Percentiles rank a stretch among this genome's conserved stretches.
Evolutionary conservation across 1,284 basidiomycete genomes (phyloP).

Genomic region (Microstroma glucosiphilum): DNA sequence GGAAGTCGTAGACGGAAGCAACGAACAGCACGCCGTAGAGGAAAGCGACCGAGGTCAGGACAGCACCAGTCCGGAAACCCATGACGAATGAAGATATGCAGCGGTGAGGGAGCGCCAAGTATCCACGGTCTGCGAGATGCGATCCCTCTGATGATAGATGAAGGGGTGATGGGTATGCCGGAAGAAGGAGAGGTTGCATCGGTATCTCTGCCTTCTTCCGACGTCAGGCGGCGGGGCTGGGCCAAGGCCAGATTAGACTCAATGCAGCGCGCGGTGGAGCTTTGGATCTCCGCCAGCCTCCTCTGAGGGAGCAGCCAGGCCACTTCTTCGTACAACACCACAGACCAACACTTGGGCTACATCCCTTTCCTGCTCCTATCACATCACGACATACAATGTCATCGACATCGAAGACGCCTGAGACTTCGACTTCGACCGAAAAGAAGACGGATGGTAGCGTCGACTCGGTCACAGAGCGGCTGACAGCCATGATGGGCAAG

Average conservation of each 20-base stretch:
- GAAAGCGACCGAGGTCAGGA: constrained; percentile 43
- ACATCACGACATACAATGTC: background rate
- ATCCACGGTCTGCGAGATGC: too few species aligned
- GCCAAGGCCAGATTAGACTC: too few species aligned
- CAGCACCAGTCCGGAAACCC: constrained; percentile 49
- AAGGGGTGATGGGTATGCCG: background rate
- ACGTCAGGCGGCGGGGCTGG: too few species aligned
- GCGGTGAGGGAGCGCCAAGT: too few species aligned
- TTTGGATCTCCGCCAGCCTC: too few species aligned
- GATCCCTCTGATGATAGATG: background rate
- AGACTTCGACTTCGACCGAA: too few species aligned
- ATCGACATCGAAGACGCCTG: too few species aligned
- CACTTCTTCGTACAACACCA: background rate
- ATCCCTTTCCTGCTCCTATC: background rate
- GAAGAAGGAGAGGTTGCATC: background rate
- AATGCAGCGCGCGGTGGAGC: too few species aligned
- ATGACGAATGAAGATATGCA: constrained; percentile 16
- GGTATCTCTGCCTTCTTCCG: too few species aligned
- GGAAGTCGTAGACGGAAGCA: constrained; percentile 43
- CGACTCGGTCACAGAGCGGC: constrained; percentile 31
- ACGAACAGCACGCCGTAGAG: constrained; percentile 47
- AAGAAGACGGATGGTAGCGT: constrained; percentile 20
- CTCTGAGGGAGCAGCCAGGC: background rate
- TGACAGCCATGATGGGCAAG: constrained; percentile 31
- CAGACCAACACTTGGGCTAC: background rate